Base-by-base conservation (phyloP, 2,329 filamentous ascomycete species). In the Penicillium aurantiogriseum region DNA sequence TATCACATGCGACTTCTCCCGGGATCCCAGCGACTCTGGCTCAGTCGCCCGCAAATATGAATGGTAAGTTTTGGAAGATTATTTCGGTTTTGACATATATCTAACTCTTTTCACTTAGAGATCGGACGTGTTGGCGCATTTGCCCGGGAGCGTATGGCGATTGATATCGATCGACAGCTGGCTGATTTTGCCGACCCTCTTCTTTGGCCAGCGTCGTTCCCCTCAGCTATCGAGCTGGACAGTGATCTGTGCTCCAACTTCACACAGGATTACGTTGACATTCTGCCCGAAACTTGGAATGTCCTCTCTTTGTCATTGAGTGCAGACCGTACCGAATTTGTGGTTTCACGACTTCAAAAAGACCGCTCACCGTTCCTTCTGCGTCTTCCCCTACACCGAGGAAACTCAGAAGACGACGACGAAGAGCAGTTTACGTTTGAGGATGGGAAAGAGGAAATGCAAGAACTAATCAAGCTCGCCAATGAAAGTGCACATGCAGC, bases 241-340 rank as follows among this genome's bases (percentile, higher is more conserved):
- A 61, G 58, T 27, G 58, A 67, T 10, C 81, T 88, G 61, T 81
- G 86, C 67, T 75, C 79, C 43, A 80, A 81, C 27, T 95, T 96
- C 67, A 89, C 93, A 70, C 81, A 83, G 61, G 85, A 92, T 45
- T 96, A 92, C 66, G 82, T 97, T 50, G 90, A 97, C 68, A 88
- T 93, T 49, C 86, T 99, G 6, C 95, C 94, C 0, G 77, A 80
- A 39, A 80, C 83, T 7, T 99, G 94, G 94, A 91, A 87, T 46
- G 89, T 92, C 1, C 79, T 99, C 10, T 97, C 92, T 0, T 78
- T 99, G 44, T 89, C 89, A 0, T 76, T 99, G 17, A 94, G 89
- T 68, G 90, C 96, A 52, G 88, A 88, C 64, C 84, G 83, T 39
- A 89, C 91, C 54, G 94, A 97, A 69, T 83, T 99, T 5, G 92